Evolutionary conservation across 1,284 basidiomycete species (phyloP).

Genomic region (Sparassis latifolia): DNA sequence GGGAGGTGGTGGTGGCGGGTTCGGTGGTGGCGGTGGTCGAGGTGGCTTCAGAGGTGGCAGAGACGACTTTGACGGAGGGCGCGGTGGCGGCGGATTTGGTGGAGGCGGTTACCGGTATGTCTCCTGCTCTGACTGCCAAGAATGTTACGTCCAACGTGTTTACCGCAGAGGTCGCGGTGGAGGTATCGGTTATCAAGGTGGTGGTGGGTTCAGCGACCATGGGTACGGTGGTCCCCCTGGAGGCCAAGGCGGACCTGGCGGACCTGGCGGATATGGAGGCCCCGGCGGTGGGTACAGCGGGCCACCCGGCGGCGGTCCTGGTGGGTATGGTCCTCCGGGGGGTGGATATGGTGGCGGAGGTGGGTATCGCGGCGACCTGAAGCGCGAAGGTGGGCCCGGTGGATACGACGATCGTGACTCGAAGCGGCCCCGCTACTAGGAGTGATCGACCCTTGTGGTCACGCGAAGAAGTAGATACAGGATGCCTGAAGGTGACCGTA

Average conservation of each 20-base stretch:
- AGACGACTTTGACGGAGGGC: conserved; percentile 19
- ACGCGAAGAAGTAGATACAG: background rate
- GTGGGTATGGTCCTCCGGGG: conserved; percentile 28
- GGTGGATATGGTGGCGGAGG: conserved; percentile 23
- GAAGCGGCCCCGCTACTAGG: conserved; percentile 77
- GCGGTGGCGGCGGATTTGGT: conserved; percentile 21
- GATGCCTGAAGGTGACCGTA: conserved; percentile 8
- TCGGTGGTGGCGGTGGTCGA: conserved; percentile 31
- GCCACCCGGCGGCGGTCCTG: conserved; percentile 25
- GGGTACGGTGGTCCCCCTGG: conserved; percentile 39
- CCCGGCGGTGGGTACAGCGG: conserved; percentile 30
- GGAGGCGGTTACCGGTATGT: conserved; percentile 34
- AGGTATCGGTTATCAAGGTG: conserved; percentile 63
- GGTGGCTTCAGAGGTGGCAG: conserved; percentile 29
- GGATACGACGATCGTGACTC: conserved; percentile 74
- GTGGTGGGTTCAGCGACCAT: conserved; percentile 48
- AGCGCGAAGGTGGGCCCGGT: conserved; percentile 61
- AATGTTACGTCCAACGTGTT: conserved; percentile 10
- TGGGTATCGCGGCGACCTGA: conserved; percentile 45
- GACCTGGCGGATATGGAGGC: conserved; percentile 23
- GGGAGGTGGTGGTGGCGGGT: conserved; percentile 32
- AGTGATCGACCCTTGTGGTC: background rate
- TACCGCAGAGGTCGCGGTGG: conserved; percentile 54
- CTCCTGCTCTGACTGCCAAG: conserved; percentile 27
- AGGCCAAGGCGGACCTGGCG: conserved; percentile 15